Percentiles rank a stretch among this genome's conserved stretches.
Evolutionary conservation across 2,329 filamentous ascomycete species (phyloP).

Genomic region (Diaporthe australafricana): DNA sequence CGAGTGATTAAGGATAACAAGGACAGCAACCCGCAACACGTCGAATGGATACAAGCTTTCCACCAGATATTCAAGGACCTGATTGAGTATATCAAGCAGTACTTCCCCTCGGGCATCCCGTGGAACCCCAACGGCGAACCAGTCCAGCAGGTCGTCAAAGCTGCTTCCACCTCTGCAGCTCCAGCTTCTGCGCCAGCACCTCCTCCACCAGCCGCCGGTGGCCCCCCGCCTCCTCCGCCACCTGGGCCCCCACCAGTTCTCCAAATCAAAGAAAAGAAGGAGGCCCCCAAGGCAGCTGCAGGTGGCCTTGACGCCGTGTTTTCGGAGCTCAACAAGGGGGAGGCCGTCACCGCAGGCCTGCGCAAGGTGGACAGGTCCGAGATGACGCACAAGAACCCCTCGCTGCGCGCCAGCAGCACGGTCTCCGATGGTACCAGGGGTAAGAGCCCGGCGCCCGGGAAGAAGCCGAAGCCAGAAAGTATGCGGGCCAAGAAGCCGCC

Average conservation of each 20-base stretch:
- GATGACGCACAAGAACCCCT: conserved; percentile 99
- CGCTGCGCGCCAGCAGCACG: conserved; percentile 78
- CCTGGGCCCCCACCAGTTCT: conserved; percentile 77
- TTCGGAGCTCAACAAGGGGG: conserved; percentile 88
- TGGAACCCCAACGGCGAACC: conserved; percentile 88
- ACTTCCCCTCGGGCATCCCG: conserved; percentile 81
- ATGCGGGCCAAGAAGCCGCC: conserved; percentile 87
- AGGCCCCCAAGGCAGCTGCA: conserved; percentile 56
- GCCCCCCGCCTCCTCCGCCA: conserved; percentile 75
- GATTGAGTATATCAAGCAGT: conserved; percentile 83
- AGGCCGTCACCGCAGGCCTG: conserved; percentile 86
- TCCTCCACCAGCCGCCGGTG: conserved; percentile 58
- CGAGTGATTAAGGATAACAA: conserved; percentile 92
- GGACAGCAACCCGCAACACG: conserved; percentile 80
- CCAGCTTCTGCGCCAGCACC: conserved; percentile 60
- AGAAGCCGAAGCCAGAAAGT: conserved; percentile 87
- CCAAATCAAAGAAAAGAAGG: conserved; percentile 64
- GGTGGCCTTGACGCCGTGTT: conserved; percentile 89
- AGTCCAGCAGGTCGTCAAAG: conserved; percentile 73
- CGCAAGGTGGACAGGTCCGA: conserved; percentile 94
- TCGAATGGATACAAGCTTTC: conserved; percentile 93
- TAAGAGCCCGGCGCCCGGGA: conserved; percentile 89
- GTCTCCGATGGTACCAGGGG: conserved; percentile 74
- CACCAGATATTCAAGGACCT: conserved; percentile 91
- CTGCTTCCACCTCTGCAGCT: conserved; percentile 62